These are phyloP conservation scores for Microdochium trichocladiopsis DNA, from an alignment of 2,329 filamentous ascomycete genomes.

Conservation along the genomic window DNA sequence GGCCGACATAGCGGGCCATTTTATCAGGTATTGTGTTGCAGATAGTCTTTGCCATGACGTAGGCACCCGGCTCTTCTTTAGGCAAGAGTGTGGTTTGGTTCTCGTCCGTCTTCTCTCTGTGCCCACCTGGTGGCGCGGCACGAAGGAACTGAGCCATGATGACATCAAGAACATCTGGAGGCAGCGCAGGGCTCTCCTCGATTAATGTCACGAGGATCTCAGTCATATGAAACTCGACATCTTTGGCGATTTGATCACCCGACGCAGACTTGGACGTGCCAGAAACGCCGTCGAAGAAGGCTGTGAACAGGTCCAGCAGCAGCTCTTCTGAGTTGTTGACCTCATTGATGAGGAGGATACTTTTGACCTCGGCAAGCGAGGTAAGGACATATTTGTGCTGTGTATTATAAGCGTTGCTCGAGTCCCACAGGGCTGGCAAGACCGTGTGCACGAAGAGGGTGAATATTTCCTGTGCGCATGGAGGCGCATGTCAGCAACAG, in stretches of 20 bases:
- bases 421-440: conserved; percentile 77
- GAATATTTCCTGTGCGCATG: conserved; percentile 75
- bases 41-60: conserved; percentile 92
- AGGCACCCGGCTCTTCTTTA: conserved; percentile 85
- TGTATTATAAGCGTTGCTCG: conserved; percentile 81
- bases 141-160: conserved; percentile 94
- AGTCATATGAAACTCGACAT: conserved; percentile 89
- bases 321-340: conserved; percentile 75
- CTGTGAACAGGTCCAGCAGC: conserved; percentile 74
- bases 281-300: conserved; percentile 88
- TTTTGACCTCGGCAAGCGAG: conserved; percentile 89
- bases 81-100: conserved; percentile 78
- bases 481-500: conserved; percentile 11
- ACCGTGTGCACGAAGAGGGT: conserved; percentile 78
- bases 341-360: conserved; percentile 85
- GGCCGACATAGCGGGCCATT: conserved; percentile 89
- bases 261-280: conserved; percentile 65
- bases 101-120: conserved; percentile 52
- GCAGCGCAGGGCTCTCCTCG: conserved; percentile 74
- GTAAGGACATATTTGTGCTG: conserved; percentile 89
- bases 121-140: conserved; percentile 64
- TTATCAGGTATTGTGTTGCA: conserved; percentile 86
- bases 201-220: conserved; percentile 78
- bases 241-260: conserved; percentile 81
- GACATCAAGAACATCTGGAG: conserved; percentile 77